These are phyloP conservation scores for Botrytis elliptica DNA, from an alignment of 2,329 filamentous ascomycete species.

Conservation along the genomic window DNA sequence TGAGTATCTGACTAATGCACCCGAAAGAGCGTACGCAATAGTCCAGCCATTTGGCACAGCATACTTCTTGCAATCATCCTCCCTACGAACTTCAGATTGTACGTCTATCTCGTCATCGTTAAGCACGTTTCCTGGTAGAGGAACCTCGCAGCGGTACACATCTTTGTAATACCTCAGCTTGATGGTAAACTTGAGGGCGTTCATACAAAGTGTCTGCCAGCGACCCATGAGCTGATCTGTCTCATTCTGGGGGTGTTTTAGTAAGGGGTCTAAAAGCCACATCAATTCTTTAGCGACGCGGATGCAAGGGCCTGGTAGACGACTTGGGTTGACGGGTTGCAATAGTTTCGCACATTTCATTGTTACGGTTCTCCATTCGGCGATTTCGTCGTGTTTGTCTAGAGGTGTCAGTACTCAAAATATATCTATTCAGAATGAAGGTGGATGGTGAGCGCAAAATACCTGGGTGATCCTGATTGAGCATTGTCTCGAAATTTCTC, in stretches of 20 bases:
- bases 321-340: neutral
- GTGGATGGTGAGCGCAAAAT: neutral
- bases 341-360: neutral
- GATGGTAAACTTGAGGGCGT: neutral
- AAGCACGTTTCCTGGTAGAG: neutral
- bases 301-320: neutral
- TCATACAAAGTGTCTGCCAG: neutral
- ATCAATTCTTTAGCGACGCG: neutral
- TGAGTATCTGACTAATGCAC: neutral
- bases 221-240: neutral
- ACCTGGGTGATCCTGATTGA: neutral
- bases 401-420: neutral
- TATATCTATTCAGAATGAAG: neutral
- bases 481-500: neutral
- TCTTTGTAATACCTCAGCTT: neutral
- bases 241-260: neutral
- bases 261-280: neutral
- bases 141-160: conserved; percentile 9
- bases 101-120: neutral
- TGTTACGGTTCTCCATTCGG: conserved; percentile 2
- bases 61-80: neutral
- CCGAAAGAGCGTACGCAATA: conserved; percentile 1
- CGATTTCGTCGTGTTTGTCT: neutral
- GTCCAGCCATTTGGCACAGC: neutral
- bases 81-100: neutral